Conservation (phyloP, 164 flowering plant genomes). For the Protea cynaroides region DNA sequence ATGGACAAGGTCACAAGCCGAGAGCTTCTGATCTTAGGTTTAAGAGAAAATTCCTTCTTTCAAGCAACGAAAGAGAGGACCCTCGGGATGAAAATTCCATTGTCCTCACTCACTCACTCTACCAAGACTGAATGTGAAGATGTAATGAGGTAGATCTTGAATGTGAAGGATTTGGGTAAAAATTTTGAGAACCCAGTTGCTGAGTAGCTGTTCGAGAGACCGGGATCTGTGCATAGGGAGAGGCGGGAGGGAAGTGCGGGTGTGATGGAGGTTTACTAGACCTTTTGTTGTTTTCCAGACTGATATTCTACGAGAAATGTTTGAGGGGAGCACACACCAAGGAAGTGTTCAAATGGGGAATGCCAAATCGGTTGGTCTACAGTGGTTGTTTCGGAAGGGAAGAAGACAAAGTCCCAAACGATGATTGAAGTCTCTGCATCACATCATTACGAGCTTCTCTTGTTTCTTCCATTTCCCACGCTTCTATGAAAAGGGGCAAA, state of each 20-base stretch:
- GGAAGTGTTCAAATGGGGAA: slow-evolving; percentile 46
- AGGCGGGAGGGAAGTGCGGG: slow-evolving; percentile 69
- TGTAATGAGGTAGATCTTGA: slow-evolving; percentile 60
- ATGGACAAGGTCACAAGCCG: too few relatives aligned
- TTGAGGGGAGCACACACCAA: slow-evolving; percentile 46
- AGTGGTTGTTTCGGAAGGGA: slow-evolving; percentile 32
- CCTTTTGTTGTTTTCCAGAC: slow-evolving; percentile 44
- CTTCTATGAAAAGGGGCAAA: too few relatives aligned
- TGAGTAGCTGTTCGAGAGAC: slow-evolving; percentile 17
- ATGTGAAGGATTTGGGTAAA: slow-evolving; percentile 35
- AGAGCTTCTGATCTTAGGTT: too few relatives aligned
- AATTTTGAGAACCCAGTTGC: slow-evolving; percentile 38
- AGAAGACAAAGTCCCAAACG: slow-evolving; percentile 53
- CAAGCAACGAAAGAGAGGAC: too few relatives aligned
- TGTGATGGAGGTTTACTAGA: slow-evolving; percentile 84
- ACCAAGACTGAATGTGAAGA: too few relatives aligned
- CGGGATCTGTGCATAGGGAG: slow-evolving; percentile 47
- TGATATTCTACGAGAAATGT: slow-evolving; percentile 38
- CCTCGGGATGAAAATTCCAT: too few relatives aligned
- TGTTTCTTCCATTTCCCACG: slow-evolving; percentile 39
- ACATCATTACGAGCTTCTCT: slow-evolving; percentile 20
- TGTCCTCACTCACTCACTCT: too few relatives aligned
- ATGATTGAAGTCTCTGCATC: slow-evolving; percentile 57
- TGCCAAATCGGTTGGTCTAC: slow-evolving; percentile 37
- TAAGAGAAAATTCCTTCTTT: too few relatives aligned